phyloP scores from a whole-genome alignment of 2,329 filamentous ascomycete species.

The Neonectria coccinea region DNA sequence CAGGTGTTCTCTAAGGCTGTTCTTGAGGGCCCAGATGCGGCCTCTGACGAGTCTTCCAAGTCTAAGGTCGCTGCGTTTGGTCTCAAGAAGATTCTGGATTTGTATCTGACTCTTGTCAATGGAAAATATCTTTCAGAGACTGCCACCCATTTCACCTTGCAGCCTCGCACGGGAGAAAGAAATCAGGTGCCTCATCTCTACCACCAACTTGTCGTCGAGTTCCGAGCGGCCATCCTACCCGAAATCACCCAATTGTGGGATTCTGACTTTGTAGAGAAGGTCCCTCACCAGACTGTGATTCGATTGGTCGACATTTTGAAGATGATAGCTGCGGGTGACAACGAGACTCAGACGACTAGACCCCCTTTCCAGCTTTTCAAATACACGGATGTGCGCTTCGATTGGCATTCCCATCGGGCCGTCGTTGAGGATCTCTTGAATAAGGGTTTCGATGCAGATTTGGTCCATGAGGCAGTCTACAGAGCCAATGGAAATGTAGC shows the following conservation, averaged over 20 bases:
- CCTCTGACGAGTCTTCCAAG: slow-evolving; percentile 59
- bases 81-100: slow-evolving; percentile 85
- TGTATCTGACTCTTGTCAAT: slow-evolving; percentile 82
- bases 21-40: slow-evolving; percentile 52
- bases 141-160: slow-evolving; percentile 64
- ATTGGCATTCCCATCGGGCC: slow-evolving; percentile 55
- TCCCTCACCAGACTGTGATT: slow-evolving; percentile 80
- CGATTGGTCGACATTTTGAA: slow-evolving; percentile 87
- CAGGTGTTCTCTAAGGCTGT: slow-evolving; percentile 66
- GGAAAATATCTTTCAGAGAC: slow-evolving; percentile 86
- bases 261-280: slow-evolving; percentile 84
- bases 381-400: slow-evolving; percentile 57
- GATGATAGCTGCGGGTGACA: slow-evolving; percentile 80
- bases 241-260: slow-evolving; percentile 85
- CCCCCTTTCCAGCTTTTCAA: slow-evolving; percentile 57
- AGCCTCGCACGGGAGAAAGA: slow-evolving; percentile 55
- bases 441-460: slow-evolving; percentile 61
- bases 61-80: slow-evolving; percentile 65
- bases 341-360: slow-evolving; percentile 74
- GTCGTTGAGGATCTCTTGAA: slow-evolving; percentile 50
- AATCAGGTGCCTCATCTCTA: slow-evolving; percentile 59
- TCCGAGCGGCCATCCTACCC: slow-evolving; percentile 83
- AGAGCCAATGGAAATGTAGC: slow-evolving; percentile 76
- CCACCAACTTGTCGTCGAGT: slow-evolving; percentile 85
- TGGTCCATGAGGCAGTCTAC: slow-evolving; percentile 84